phyloP scores from a whole-genome alignment of 352 stramenopile genomes.

The Pythium utonaiense region DNA sequence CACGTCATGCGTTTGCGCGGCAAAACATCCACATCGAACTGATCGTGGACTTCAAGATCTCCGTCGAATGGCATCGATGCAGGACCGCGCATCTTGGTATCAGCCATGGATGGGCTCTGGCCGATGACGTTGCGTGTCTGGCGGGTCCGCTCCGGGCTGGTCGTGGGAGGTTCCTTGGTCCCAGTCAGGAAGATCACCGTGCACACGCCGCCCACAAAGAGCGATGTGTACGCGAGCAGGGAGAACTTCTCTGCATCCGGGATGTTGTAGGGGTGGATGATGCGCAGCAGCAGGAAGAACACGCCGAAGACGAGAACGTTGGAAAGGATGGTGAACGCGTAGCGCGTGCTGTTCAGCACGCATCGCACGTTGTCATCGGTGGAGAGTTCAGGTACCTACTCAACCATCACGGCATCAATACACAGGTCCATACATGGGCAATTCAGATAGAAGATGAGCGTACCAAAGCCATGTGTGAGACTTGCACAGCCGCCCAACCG shows the following conservation, averaged over 20 bases:
- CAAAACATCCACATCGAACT: slow-evolving; percentile 23
- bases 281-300: slow-evolving; percentile 63
- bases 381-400: slow-evolving; percentile 69
- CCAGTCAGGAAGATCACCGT: slow-evolving; percentile 63
- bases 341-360: slow-evolving; percentile 78
- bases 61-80: slow-evolving; percentile 48
- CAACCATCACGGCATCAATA: not conserved
- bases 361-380: slow-evolving; percentile 74
- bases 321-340: slow-evolving; percentile 86
- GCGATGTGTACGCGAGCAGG: slow-evolving; percentile 63
- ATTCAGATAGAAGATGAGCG: not conserved
- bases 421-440: too few relatives aligned
- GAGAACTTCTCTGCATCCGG: slow-evolving; percentile 76
- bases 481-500: slow-evolving; percentile 79
- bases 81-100: slow-evolving; percentile 41
- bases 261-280: slow-evolving; percentile 57
- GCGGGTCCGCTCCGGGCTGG: slow-evolving; percentile 22
- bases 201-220: slow-evolving; percentile 60
- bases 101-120: slow-evolving; percentile 53
- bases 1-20: slow-evolving; percentile 56
- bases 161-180: slow-evolving; percentile 55
- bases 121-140: slow-evolving; percentile 27
- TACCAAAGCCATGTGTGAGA: slow-evolving; percentile 86
- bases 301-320: slow-evolving; percentile 83
- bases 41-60: slow-evolving; percentile 37